Conservation (phyloP, 2,329 filamentous ascomycete species). For the Xylaria sp. region DNA sequence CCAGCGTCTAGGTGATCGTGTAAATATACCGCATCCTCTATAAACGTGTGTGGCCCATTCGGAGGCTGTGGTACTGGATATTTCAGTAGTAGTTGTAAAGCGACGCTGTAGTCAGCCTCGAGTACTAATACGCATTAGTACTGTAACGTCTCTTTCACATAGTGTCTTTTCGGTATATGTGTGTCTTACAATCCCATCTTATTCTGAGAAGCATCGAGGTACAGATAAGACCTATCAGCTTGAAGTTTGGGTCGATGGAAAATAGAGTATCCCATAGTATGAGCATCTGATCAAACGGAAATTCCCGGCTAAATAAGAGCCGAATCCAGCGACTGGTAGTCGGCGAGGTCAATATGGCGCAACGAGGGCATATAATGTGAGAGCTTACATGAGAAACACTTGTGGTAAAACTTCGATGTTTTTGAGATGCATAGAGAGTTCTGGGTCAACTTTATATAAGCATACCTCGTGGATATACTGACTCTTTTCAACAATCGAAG, state of each 20-base stretch:
- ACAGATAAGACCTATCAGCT: conserved; percentile 90
- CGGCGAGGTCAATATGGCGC: conserved; percentile 22
- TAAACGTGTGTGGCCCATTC: conserved; percentile 79
- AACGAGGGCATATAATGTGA: background rate
- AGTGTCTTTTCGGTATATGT: background rate
- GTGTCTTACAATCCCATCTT: conserved; percentile 78
- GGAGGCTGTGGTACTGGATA: conserved; percentile 76
- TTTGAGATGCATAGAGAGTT: conserved; percentile 82
- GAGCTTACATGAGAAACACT: conserved; percentile 86
- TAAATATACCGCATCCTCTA: conserved; percentile 85
- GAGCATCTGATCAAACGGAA: conserved; percentile 85
- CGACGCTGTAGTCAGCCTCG: conserved; percentile 86
- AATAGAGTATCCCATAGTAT: conserved; percentile 92
- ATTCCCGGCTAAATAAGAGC: conserved; percentile 91
- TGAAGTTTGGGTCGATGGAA: conserved; percentile 81
- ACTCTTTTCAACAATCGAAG: conserved; percentile 86
- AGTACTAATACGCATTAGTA: conserved; percentile 68
- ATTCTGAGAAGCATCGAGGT: conserved; percentile 93
- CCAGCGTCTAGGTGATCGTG: conserved; percentile 70
- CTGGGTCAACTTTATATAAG: conserved; percentile 82
- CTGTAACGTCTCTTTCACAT: conserved; percentile 14
- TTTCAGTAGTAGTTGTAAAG: conserved; percentile 82
- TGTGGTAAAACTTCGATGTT: conserved; percentile 92
- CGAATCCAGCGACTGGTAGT: conserved; percentile 84
- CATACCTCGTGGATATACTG: conserved; percentile 86